Percentiles rank a stretch among this genome's conserved stretches.
Conservation (phyloP, 768 basidiomycete species). For the Plicaturopsis crispa region DNA sequence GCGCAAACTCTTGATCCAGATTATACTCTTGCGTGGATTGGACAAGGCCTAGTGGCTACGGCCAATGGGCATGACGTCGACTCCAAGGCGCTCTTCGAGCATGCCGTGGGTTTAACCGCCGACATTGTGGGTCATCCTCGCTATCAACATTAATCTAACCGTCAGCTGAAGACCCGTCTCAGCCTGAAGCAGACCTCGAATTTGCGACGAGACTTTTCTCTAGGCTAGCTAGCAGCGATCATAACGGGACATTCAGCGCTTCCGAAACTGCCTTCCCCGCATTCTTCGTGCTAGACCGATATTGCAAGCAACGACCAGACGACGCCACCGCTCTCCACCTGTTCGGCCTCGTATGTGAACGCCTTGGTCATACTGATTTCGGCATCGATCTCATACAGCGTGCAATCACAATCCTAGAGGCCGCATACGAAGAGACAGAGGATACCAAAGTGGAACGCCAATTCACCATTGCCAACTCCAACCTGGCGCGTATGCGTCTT, state of each 20-base stretch:
- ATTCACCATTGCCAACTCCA: constrained; percentile 77
- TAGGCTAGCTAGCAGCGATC: constrained; percentile 16
- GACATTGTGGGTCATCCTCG: constrained; percentile 42
- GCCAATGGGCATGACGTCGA: constrained; percentile 51
- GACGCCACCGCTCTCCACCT: constrained; percentile 79
- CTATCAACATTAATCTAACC: not conserved
- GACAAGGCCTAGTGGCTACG: constrained; percentile 70
- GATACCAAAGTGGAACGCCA: constrained; percentile 67
- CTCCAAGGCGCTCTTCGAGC: constrained; percentile 62
- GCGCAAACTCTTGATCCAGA: constrained; percentile 94
- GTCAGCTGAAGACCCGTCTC: no score
- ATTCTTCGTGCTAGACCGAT: constrained; percentile 78
- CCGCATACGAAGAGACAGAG: constrained; percentile 83
- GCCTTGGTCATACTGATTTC: constrained; percentile 61
- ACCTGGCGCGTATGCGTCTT: constrained; percentile 73
- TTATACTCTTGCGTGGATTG: constrained; percentile 83
- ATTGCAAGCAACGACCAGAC: constrained; percentile 54
- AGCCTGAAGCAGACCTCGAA: constrained; percentile 81
- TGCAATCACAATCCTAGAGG: constrained; percentile 72
- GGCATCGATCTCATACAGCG: constrained; percentile 49
- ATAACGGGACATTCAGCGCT: constrained; percentile 12
- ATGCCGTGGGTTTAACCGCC: constrained; percentile 55
- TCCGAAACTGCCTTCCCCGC: constrained; percentile 50
- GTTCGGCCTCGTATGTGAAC: constrained; percentile 79
- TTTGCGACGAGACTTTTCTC: constrained; percentile 58